Evolutionary conservation across 495 filamentous ascomycete species (phyloP).

Genomic region (Platismatia glauca): DNA sequence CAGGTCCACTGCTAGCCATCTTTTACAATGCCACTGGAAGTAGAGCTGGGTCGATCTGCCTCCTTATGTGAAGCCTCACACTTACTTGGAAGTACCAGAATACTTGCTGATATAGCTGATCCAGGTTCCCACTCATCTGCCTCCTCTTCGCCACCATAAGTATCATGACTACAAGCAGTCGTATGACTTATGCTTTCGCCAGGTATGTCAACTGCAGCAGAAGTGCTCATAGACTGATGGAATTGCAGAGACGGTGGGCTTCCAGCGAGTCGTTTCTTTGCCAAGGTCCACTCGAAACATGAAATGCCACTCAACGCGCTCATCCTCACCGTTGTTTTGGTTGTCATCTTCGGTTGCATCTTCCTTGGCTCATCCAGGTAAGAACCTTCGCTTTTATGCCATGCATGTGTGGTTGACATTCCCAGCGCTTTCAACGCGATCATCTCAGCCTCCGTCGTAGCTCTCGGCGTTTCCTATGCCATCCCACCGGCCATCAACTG

Average conservation of each 20-base stretch:
- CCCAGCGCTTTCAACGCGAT: constrained; percentile 51
- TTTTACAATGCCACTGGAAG: constrained; percentile 59
- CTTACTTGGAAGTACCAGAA: constrained; percentile 6
- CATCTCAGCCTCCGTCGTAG: constrained; percentile 59
- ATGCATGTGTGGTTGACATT: background rate
- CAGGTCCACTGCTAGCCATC: constrained; percentile 61
- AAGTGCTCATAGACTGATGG: too few species aligned
- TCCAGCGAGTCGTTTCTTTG: constrained; percentile 56
- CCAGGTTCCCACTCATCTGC: constrained; percentile 58
- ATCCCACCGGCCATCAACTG: constrained; percentile 64
- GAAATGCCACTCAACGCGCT: constrained; percentile 63
- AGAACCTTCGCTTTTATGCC: too few species aligned
- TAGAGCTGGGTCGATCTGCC: constrained; percentile 55
- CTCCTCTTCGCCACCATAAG: constrained; percentile 61
- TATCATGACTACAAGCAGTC: constrained; percentile 68
- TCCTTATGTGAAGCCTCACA: constrained; percentile 47
- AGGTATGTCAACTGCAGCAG: constrained; percentile 34
- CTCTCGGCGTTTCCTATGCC: constrained; percentile 62
- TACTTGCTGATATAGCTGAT: constrained; percentile 26
- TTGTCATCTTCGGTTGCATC: constrained; percentile 62
- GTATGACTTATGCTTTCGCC: constrained; percentile 71
- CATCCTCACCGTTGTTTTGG: constrained; percentile 52
- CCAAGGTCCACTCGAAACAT: constrained; percentile 52
- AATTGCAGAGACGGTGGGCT: constrained; percentile 54
- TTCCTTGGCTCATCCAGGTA: constrained; percentile 58